These are phyloP conservation scores for Penicillium verhagenii DNA, from an alignment of 495 filamentous ascomycete species.

Conservation along the genomic window DNA sequence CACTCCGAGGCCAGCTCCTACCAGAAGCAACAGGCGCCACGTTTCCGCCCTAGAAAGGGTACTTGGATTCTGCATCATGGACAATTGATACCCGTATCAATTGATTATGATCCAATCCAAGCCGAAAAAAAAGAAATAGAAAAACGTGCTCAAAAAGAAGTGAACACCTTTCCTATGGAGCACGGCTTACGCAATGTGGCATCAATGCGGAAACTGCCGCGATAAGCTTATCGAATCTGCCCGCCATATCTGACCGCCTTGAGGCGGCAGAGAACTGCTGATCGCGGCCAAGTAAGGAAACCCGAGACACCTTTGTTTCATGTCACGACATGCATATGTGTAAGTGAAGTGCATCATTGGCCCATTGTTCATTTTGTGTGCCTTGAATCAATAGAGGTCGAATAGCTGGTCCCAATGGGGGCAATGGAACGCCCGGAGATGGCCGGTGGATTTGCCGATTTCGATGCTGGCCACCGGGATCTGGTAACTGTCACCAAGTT, in stretches of 20 bases:
- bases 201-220: constrained; percentile 17
- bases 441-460: constrained; percentile 57
- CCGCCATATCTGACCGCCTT: constrained; percentile 24
- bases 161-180: constrained; percentile 10
- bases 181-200: constrained; percentile 35
- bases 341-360: constrained; percentile 25
- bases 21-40: constrained; percentile 66
- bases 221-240: constrained; percentile 37
- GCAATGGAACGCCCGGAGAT: constrained; percentile 30
- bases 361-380: constrained; percentile 12
- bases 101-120: background rate
- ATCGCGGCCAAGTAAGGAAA: constrained; percentile 20
- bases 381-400: constrained; percentile 3
- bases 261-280: constrained; percentile 24
- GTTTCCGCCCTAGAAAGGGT: constrained; percentile 66
- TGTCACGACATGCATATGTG: constrained; percentile 26
- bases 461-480: constrained; percentile 64
- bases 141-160: constrained; percentile 2
- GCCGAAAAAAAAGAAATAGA: background rate
- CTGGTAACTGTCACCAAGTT: constrained; percentile 50
- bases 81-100: constrained; percentile 1
- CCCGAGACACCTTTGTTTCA: constrained; percentile 29
- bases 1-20: constrained; percentile 67
- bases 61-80: constrained; percentile 39
- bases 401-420: constrained; percentile 21